A percentile compares a stretch with the other conserved stretches of the same genome.
phyloP scores from a whole-genome alignment of 805 yeast genomes.

The Wickerhamiella brachini region DNA sequence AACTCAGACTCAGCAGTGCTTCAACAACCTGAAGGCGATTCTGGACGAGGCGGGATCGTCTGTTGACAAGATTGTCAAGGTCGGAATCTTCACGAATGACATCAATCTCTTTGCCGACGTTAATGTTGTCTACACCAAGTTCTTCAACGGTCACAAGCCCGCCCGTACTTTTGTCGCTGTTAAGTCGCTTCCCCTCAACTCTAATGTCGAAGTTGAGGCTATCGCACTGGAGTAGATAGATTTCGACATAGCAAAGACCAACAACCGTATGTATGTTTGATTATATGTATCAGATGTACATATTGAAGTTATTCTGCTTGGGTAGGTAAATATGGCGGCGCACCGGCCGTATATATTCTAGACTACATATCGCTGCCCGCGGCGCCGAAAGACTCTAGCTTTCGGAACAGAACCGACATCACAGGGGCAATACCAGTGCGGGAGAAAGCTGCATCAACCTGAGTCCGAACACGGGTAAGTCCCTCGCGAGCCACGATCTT shows the following conservation, averaged over 20 bases:
- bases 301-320: slow-evolving; percentile 85
- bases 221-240: slow-evolving; percentile 52
- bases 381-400: slow-evolving; percentile 16
- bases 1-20: slow-evolving; percentile 28
- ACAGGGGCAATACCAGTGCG: slow-evolving; percentile 21
- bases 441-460: slow-evolving; percentile 24
- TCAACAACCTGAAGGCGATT: slow-evolving; percentile 37
- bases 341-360: background rate
- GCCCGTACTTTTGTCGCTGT: slow-evolving; percentile 98
- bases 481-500: slow-evolving; percentile 66
- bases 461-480: slow-evolving; percentile 47
- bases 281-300: slow-evolving; percentile 51
- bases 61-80: slow-evolving; percentile 73
- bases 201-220: slow-evolving; percentile 79
- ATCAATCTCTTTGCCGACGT: slow-evolving; percentile 75
- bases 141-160: slow-evolving; percentile 35
- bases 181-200: slow-evolving; percentile 76
- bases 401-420: slow-evolving; percentile 16
- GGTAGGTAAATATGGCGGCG: slow-evolving; percentile 19
- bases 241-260: background rate
- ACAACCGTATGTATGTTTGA: background rate
- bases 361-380: slow-evolving; percentile 15
- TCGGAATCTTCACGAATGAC: slow-evolving; percentile 81
- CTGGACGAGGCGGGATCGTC: slow-evolving; percentile 77
- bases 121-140: slow-evolving; percentile 63